Conservation (phyloP, 2,329 filamentous ascomycete species). For the Acephala macrosclerotiorum region DNA sequence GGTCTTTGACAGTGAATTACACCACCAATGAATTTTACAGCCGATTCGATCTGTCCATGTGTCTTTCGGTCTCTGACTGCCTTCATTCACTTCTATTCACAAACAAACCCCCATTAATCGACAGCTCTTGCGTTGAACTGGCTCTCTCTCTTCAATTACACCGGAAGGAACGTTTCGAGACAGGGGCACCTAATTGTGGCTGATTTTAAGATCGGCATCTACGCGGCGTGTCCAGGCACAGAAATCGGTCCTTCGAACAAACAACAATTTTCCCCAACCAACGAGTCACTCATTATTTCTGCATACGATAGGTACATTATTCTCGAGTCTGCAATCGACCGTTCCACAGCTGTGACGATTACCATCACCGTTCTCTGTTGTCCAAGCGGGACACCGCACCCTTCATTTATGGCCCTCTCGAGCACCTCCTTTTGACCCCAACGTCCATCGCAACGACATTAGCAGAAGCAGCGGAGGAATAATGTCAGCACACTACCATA, state of each 20-base stretch:
- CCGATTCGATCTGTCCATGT: too few relatives aligned
- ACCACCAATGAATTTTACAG: not conserved
- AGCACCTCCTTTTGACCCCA: conserved; percentile 10
- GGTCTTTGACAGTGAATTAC: not conserved
- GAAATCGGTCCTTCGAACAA: too few relatives aligned
- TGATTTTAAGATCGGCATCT: too few relatives aligned
- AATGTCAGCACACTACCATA: conserved; percentile 34
- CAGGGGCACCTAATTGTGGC: too few relatives aligned
- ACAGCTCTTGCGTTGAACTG: not conserved
- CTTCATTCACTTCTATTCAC: not conserved
- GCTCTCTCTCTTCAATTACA: too few relatives aligned
- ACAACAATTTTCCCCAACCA: not conserved
- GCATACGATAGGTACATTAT: not conserved
- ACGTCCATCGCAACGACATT: not conserved
- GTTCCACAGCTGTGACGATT: not conserved
- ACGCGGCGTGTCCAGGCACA: too few relatives aligned
- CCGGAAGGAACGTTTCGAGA: too few relatives aligned
- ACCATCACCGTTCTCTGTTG: not conserved
- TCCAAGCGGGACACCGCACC: not conserved
- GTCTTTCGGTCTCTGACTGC: not conserved
- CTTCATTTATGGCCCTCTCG: conserved; percentile 2
- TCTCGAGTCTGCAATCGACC: not conserved
- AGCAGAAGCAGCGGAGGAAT: not conserved
- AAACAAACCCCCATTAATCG: not conserved
- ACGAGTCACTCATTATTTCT: conserved; percentile 4